A percentile compares a stretch with the other conserved stretches of the same genome.
phyloP scores from a whole-genome alignment of 2,329 filamentous ascomycete species.

The Volutella citrinella region DNA sequence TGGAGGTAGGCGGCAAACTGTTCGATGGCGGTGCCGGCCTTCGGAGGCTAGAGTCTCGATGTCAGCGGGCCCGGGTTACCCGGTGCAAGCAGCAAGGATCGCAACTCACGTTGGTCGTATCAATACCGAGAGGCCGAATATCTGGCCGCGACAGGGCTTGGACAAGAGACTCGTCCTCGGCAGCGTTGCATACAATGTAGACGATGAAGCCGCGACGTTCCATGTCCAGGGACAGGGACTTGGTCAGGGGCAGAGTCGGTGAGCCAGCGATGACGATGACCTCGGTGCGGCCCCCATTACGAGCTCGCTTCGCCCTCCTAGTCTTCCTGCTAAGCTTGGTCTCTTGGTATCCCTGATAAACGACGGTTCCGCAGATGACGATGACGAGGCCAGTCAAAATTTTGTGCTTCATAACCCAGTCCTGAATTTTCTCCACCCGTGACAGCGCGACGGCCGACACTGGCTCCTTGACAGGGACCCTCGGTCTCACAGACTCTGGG shows the following conservation, averaged over 20 bases:
- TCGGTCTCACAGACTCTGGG: constrained; percentile 63
- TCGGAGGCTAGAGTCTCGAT: constrained; percentile 53
- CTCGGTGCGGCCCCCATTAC: constrained; percentile 82
- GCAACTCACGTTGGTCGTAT: constrained; percentile 70
- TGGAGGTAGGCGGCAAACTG: constrained; percentile 70
- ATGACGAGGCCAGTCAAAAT: constrained; percentile 69
- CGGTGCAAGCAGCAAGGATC: not conserved
- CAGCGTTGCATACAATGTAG: constrained; percentile 81
- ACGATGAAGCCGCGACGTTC: constrained; percentile 92
- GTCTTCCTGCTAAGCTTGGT: constrained; percentile 60
- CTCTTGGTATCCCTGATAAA: constrained; percentile 49
- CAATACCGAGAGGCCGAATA: constrained; percentile 76
- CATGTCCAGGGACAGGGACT: constrained; percentile 78
- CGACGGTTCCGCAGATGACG: constrained; percentile 65
- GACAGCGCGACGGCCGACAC: constrained; percentile 32
- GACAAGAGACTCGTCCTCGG: constrained; percentile 80
- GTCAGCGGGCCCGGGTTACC: constrained; percentile 3
- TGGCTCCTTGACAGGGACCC: constrained; percentile 41
- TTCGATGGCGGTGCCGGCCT: constrained; percentile 65
- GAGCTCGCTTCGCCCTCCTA: constrained; percentile 73
- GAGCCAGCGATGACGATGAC: constrained; percentile 88
- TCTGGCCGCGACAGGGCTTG: constrained; percentile 75
- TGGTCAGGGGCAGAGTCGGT: constrained; percentile 77
- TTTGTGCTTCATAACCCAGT: constrained; percentile 72
- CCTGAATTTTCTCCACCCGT: constrained; percentile 53